Base-by-base conservation (phyloP, 108 stramenopile species). In the Mayamaea pseudoterrestris region DNA sequence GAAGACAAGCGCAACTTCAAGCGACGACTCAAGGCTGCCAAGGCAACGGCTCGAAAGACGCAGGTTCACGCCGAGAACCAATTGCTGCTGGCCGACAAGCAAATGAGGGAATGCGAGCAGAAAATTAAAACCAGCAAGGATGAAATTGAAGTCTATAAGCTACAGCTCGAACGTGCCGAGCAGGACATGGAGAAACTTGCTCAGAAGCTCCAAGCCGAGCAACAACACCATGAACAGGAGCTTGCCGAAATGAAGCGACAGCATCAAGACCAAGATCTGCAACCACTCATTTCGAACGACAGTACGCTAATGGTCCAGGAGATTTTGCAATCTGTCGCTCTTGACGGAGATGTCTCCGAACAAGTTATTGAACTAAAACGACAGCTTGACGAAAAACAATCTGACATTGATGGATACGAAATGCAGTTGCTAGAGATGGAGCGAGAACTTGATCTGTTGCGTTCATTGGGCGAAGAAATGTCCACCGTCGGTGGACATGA, bases 1-100 rank as follows among this genome's bases (percentile, higher is more conserved):
- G 41, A 54, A 43, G 53, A 54, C 20, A 54, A 54, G 27, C 40
- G 41, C 18, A 39, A 37, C 3, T 42, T 41, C 17, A 24, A 20
- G 27, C 42, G 41, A 27, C 53, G 53, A 5, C 6, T 25, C 2
- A 25, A 22, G 27, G 53, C 53, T 2, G 16, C 39, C 39, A 41
- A 54, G 14, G 53, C 50, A 28, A 27, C 53, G 27, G 14, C 40
- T n/a, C 29, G 50, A 32, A 11, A 16, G 30, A 32, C 20, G 30
- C n/a, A 14, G 24, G 47, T 14, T n/a, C 13, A 32, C 7, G 28
- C n/a, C n/a, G 14, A 41, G 16, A 16, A 11, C n/a, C n/a, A n/a
- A n/a, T n/a, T 34, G 12, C 32, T 34, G 12, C 12, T 12, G 32
- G 32, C 32, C 32, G 12, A 34, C 32, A 34, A 34, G 41, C 16